These are phyloP conservation scores for Suillus variegatus DNA, from an alignment of 768 basidiomycete genomes.

Conservation along the genomic window DNA sequence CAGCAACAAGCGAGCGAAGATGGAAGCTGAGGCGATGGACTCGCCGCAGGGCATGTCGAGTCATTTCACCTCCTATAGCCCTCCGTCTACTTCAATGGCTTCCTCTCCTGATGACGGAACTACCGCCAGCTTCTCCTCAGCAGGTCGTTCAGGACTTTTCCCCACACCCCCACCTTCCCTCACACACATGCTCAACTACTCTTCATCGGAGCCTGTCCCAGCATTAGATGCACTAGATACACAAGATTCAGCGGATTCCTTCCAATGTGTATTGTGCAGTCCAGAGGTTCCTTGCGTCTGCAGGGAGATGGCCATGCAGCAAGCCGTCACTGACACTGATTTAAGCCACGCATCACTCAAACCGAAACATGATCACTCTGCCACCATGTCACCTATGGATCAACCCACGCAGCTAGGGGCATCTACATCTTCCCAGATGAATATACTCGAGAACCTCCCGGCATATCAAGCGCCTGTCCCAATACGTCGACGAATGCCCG, in stretches of 20 bases:
- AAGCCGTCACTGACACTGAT: slow-evolving; percentile 31
- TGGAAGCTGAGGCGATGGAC: slow-evolving; percentile 25
- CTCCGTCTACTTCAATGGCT: slow-evolving; percentile 48
- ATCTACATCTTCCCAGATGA: slow-evolving; percentile 38
- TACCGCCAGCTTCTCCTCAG: slow-evolving; percentile 34
- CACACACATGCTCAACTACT: slow-evolving; percentile 37
- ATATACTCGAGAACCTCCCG: slow-evolving; percentile 76
- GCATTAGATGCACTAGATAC: slow-evolving; percentile 29
- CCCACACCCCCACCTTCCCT: slow-evolving; percentile 32
- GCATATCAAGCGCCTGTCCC: slow-evolving; percentile 83
- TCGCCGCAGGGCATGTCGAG: slow-evolving; percentile 16
- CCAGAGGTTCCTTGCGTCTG: slow-evolving; percentile 76
- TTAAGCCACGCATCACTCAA: slow-evolving; percentile 14
- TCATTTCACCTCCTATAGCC: slow-evolving; percentile 26
- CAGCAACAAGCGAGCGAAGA: slow-evolving; percentile 38
- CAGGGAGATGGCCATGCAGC: slow-evolving; percentile 60
- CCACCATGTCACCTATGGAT: slow-evolving; percentile 22
- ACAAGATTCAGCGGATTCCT: slow-evolving; percentile 33
- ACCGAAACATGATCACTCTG: slow-evolving; percentile 16
- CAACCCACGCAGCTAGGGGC: slow-evolving; percentile 29
- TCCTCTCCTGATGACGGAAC: slow-evolving; percentile 50
- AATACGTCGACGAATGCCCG: slow-evolving; percentile 57
- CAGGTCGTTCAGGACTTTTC: slow-evolving; percentile 26
- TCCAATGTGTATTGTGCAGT: slow-evolving; percentile 72
- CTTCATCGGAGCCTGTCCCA: slow-evolving; percentile 32